phyloP scores from a whole-genome alignment of 371 early-diverging fungal genomes.

The Lichtheimia corymbifera region DNA sequence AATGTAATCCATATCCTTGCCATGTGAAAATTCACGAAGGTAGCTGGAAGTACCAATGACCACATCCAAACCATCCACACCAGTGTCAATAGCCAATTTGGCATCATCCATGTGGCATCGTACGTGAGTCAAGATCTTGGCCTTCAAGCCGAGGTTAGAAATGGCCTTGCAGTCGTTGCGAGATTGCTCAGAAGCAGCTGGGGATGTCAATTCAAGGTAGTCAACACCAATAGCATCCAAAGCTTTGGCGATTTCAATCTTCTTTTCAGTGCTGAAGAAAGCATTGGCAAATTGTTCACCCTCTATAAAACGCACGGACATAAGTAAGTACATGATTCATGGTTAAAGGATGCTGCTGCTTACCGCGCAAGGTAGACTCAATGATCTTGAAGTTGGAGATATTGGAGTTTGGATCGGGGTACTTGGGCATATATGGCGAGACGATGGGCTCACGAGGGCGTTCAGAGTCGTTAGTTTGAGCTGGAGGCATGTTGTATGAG shows the following conservation, averaged over 20 bases:
- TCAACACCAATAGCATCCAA: slow-evolving; percentile 95
- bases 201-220: slow-evolving; percentile 93
- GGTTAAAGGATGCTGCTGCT: not conserved
- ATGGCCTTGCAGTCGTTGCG: slow-evolving; percentile 86
- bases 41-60: slow-evolving; percentile 95
- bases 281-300: slow-evolving; percentile 98
- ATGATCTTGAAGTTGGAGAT: slow-evolving; percentile 89
- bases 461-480: slow-evolving; percentile 12
- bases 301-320: slow-evolving; percentile 46
- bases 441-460: slow-evolving; percentile 29
- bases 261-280: slow-evolving; percentile 92
- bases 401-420: slow-evolving; percentile 74
- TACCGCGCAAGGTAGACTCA: slow-evolving; percentile 87
- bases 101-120: slow-evolving; percentile 98
- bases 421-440: slow-evolving; percentile 61
- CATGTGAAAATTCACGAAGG: slow-evolving; percentile 93
- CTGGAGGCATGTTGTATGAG: not conserved
- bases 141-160: slow-evolving; percentile 86
- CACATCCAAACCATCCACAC: slow-evolving; percentile 93
- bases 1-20: slow-evolving; percentile 95
- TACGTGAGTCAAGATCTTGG: slow-evolving; percentile 93
- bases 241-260: slow-evolving; percentile 94
- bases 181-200: slow-evolving; percentile 93
- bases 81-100: slow-evolving; percentile 89
- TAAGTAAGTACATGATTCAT: too few species aligned